A percentile compares a stretch with the other conserved stretches of the same genome.
Conservation (phyloP, 345 rosid species). For the Populus euphratica region DNA sequence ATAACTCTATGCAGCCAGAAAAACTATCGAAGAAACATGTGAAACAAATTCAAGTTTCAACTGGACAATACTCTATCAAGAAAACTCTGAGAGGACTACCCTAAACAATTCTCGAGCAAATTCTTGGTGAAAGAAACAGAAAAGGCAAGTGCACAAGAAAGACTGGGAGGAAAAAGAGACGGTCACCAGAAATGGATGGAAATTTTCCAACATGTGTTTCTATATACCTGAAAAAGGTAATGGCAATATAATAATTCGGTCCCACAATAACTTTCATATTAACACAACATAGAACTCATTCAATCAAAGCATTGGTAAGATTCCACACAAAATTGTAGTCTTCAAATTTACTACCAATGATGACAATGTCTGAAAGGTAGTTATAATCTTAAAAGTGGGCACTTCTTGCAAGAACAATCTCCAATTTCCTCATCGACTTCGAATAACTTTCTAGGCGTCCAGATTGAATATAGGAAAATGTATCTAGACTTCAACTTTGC, state of each 20-base stretch:
- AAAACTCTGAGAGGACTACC: too few relatives aligned
- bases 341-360: neutral
- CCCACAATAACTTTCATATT: neutral
- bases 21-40: too few relatives aligned
- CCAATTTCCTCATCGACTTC: neutral
- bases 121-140: too few relatives aligned
- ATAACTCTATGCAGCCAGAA: too few relatives aligned
- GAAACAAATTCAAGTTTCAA: too few relatives aligned
- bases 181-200: constrained; percentile 20
- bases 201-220: constrained; percentile 37
- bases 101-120: too few relatives aligned
- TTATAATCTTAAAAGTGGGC: neutral
- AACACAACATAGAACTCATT: neutral
- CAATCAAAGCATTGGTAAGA: neutral
- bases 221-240: constrained; percentile 36
- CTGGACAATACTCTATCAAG: too few relatives aligned
- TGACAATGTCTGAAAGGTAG: neutral
- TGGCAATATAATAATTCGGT: neutral
- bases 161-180: too few relatives aligned
- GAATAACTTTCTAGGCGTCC: neutral
- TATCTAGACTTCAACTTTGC: neutral
- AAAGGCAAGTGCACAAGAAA: too few relatives aligned
- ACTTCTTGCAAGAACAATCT: neutral
- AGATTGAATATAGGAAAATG: neutral
- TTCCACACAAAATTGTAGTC: neutral